Percentiles rank a stretch among this genome's conserved stretches.
These are phyloP conservation scores for Penstemon eatonii DNA, from an alignment of 257 asterid genomes.

Conservation along the genomic window DNA sequence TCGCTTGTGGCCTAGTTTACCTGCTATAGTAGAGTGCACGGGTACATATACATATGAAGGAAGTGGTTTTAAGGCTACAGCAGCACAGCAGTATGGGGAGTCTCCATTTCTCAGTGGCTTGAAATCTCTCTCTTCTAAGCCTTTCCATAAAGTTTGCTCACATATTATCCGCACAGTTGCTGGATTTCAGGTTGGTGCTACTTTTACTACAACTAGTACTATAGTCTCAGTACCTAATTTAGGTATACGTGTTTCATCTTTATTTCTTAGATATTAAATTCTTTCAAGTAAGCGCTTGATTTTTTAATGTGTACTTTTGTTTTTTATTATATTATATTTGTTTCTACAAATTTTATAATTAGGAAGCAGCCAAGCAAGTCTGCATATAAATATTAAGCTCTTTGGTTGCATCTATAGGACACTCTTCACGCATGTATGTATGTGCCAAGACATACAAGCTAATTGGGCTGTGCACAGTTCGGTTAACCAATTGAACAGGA, in stretches of 20 bases:
- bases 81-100: slow-evolving; percentile 93
- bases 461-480: too few relatives aligned
- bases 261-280: neutral
- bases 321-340: neutral
- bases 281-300: neutral
- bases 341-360: neutral
- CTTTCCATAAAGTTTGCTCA: slow-evolving; percentile 90
- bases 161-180: slow-evolving; percentile 90
- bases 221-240: slow-evolving; percentile 12
- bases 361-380: too few relatives aligned
- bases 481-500: too few relatives aligned
- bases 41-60: slow-evolving; percentile 89
- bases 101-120: slow-evolving; percentile 89
- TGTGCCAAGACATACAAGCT: neutral
- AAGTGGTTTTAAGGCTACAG: slow-evolving; percentile 93
- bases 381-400: neutral
- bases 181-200: slow-evolving; percentile 72
- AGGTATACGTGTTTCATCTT: neutral
- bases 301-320: neutral
- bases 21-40: slow-evolving; percentile 82
- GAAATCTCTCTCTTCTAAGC: slow-evolving; percentile 75
- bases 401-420: slow-evolving; percentile 4
- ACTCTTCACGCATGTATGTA: neutral
- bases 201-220: neutral
- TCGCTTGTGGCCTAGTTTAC: slow-evolving; percentile 92